These are phyloP conservation scores for Ophiostoma tasmaniense DNA, from an alignment of 2,329 filamentous ascomycete genomes.

Conservation along the genomic window DNA sequence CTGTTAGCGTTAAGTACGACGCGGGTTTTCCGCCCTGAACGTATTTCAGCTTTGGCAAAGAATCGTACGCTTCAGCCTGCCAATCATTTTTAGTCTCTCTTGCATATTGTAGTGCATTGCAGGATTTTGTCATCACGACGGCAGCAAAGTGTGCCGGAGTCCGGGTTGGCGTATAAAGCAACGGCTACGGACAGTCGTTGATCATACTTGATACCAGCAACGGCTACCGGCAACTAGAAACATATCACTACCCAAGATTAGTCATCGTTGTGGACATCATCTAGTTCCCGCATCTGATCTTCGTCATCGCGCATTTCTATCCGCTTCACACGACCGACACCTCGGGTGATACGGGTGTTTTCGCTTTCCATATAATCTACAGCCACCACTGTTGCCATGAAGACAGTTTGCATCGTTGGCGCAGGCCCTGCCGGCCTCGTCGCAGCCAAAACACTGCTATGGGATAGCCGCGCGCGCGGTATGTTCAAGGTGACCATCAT, in stretches of 20 bases:
- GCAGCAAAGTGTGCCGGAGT: not conserved
- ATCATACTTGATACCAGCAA: not conserved
- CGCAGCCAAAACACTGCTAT: slow-evolving; percentile 64
- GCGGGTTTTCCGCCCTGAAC: not conserved
- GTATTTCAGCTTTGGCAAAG: not conserved
- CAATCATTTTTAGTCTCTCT: not conserved
- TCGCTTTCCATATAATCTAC: not conserved
- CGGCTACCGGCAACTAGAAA: not conserved
- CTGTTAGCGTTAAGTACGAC: not conserved
- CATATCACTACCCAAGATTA: not conserved
- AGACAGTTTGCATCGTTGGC: slow-evolving; percentile 7
- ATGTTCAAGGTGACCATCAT: slow-evolving; percentile 62
- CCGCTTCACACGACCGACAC: not conserved
- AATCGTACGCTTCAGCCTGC: not conserved
- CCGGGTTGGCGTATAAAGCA: not conserved
- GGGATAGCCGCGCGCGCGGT: slow-evolving; percentile 40
- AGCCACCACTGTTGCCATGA: not conserved
- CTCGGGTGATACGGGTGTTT: not conserved
- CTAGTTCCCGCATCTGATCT: too few species aligned
- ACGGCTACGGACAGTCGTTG: not conserved
- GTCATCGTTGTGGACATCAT: not conserved
- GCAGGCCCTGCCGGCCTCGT: slow-evolving; percentile 57
- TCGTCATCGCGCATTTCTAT: not conserved
- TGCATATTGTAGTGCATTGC: not conserved
- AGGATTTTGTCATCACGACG: not conserved